Conservation (phyloP, 1,139 yeast genomes). For the Hyphopichia wangnamkhiaoensis region DNA sequence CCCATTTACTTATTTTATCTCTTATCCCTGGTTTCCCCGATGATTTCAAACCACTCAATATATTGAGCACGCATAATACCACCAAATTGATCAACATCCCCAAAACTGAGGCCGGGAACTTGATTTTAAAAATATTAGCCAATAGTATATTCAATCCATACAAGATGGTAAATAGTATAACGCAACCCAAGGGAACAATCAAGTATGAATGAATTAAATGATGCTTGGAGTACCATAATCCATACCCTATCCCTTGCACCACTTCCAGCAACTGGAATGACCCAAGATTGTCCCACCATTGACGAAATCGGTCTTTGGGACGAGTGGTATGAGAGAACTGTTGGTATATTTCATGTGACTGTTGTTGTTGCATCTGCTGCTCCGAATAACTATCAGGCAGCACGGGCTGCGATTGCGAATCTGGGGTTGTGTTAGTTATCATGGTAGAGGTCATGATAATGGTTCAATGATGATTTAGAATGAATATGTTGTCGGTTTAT, state of each 20-base stretch:
- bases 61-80: constrained; percentile 39
- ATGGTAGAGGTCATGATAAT: constrained; percentile 3
- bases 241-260: constrained; percentile 20
- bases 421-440: constrained; percentile 7
- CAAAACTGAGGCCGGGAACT: constrained; percentile 75
- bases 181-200: constrained; percentile 38
- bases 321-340: neutral
- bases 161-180: constrained; percentile 40
- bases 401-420: no score
- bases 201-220: constrained; percentile 38
- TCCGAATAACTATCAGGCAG: no score
- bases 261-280: constrained; percentile 8
- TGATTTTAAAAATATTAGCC: constrained; percentile 47
- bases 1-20: constrained; percentile 25
- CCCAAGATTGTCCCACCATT: constrained; percentile 4
- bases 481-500: no score
- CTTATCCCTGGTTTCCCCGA: constrained; percentile 2
- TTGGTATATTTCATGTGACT: neutral
- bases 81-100: constrained; percentile 68
- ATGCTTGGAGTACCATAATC: constrained; percentile 29
- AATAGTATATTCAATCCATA: constrained; percentile 65
- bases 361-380: constrained; percentile 1
- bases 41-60: constrained; percentile 12
- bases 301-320: constrained; percentile 1
- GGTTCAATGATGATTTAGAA: neutral